Base-by-base conservation (phyloP, 2,329 filamentous ascomycete species). In the Colletotrichum lupini region DNA sequence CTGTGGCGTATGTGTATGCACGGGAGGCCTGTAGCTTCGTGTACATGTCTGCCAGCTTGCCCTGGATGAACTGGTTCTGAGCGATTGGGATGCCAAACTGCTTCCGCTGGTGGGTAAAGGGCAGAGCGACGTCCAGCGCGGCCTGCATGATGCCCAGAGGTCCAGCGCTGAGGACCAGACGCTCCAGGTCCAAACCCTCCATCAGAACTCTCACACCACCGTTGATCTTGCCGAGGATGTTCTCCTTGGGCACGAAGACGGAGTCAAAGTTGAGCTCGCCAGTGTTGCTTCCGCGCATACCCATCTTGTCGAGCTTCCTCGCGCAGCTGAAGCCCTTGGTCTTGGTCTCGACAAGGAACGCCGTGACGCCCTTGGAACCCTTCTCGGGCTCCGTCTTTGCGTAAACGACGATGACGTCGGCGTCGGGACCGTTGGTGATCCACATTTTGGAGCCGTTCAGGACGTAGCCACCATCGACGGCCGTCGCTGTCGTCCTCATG, bases 361-460 rank as follows among this genome's bases (percentile, higher is more conserved):
- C 96, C 1, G 96, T 98, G 82, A 99, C 98, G 69, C 97, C 97
- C 84, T 96, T 97, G 76, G 93, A 94, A 1, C 87, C 95, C 74
- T 90, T 92, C 14, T 92, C 89, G 1, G 95, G 95, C 71, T 92
- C 89, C 1, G 96, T 98, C 87, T 98, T 98, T 67, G 96, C 96
- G 82, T 99, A 99, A n/a, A 99, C 95, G 67, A 99, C 91, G 68
- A 98, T 92, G 55, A 93, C 88, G 82, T 98, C 90, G n/a, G 97
- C 97, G 81, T 98, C 95, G 0, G 96, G 96, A 5, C 96, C 94
- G 83, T 99, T 99, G 75, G 96, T 99, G 81, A 99, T 99, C 96
- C 96, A 99, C 96, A 98, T 98, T 88, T 99, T 98, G 74, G 92
- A 94, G 37, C 95, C 96, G 79, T 95, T 95, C 68, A 99, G 86